phyloP scores from a whole-genome alignment of 805 yeast genomes.

The Hanseniaspora lindneri region DNA sequence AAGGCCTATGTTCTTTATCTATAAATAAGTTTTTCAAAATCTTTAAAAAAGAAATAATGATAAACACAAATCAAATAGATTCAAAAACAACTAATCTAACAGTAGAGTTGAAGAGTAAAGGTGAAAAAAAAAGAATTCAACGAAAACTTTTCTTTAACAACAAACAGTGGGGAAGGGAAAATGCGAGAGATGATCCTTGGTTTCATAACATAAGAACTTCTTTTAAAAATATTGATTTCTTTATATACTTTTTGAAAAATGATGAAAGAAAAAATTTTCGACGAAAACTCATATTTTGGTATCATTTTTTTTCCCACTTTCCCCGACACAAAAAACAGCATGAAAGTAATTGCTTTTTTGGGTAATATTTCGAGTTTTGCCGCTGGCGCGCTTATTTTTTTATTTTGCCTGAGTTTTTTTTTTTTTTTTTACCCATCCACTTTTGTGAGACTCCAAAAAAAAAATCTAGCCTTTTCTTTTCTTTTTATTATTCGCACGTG shows the following conservation, averaged over 20 bases:
- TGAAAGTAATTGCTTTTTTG: not conserved
- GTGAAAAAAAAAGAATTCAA: not conserved
- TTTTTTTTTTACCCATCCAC: too few relatives aligned
- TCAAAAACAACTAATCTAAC: not conserved
- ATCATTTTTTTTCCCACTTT: not conserved
- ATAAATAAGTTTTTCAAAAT: not conserved
- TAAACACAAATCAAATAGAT: not conserved
- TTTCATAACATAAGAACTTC: too few relatives aligned
- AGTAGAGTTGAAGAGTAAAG: not conserved
- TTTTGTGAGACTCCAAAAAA: too few relatives aligned
- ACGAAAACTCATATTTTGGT: too few relatives aligned
- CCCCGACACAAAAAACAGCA: not conserved
- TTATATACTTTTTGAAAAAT: too few relatives aligned
- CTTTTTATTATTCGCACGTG: too few relatives aligned
- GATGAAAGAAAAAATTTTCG: too few relatives aligned
- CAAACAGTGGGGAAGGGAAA: not conserved
- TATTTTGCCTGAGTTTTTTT: too few relatives aligned
- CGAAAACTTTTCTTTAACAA: not conserved
- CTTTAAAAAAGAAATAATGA: not conserved
- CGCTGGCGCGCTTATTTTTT: not conserved
- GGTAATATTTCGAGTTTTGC: not conserved
- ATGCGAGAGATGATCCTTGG: not conserved
- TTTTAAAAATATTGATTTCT: too few relatives aligned
- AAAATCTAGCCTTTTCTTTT: too few relatives aligned
- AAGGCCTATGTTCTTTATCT: too few relatives aligned